A percentile compares a stretch with the other conserved stretches of the same genome.
These are phyloP conservation scores for Zizania palustris DNA, from an alignment of 202 grass and related monocot genomes.

Conservation along the genomic window DNA sequence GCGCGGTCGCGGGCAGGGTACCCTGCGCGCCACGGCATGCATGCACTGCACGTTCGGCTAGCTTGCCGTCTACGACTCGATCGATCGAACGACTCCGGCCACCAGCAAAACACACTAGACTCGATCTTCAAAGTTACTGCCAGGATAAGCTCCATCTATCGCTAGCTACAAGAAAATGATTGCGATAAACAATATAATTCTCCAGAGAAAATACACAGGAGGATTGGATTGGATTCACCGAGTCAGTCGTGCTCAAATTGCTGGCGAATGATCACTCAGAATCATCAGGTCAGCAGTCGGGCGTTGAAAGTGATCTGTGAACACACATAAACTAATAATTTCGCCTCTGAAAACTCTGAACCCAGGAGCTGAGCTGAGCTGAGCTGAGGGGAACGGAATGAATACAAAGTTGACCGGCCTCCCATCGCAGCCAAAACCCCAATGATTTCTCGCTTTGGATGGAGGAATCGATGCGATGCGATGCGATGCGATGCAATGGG, in stretches of 20 bases:
- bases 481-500: not conserved
- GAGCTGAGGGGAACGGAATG: not conserved
- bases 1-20: not conserved
- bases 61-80: conserved; percentile 40
- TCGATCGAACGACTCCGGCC: conserved; percentile 1
- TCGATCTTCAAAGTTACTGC: not conserved
- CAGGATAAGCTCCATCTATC: not conserved
- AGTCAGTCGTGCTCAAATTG: not conserved
- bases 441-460: not conserved
- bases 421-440: not conserved
- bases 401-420: conserved; percentile 42
- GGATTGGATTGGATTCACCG: too few species aligned
- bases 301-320: not conserved
- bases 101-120: conserved; percentile 29
- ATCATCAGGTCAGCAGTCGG: not conserved
- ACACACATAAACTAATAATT: not conserved
- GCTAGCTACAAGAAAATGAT: not conserved
- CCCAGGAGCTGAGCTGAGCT: too few species aligned
- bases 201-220: not conserved
- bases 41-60: too few species aligned
- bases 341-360: not conserved
- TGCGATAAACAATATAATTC: conserved; percentile 29
- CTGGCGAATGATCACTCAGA: not conserved
- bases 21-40: conserved; percentile 40
- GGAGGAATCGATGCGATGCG: too few species aligned